Base-by-base conservation (phyloP, 169 alveolate species). In the Plasmodium gaboni region DNA sequence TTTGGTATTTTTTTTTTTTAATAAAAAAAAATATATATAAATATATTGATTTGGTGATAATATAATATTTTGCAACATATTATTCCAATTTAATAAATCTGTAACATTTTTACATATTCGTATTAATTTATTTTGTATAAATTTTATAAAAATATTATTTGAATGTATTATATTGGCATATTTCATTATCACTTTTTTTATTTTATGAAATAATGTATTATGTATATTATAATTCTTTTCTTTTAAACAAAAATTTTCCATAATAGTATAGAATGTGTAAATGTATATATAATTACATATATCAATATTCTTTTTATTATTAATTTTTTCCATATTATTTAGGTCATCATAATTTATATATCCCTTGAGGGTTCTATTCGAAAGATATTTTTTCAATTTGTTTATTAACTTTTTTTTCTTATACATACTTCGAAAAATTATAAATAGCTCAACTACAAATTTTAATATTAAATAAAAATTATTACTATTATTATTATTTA, bases 331-430 rank as follows among this genome's bases (percentile, higher is more conserved):
- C 65, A 17, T 15, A 26, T 13, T 61, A 61, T 24, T 61, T 7
- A 61, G 13, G 13, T 1, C 7, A 24, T 4, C 15, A 67, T 48
- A 74, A 9, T 64, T 61, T 19, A 59, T 17, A 51, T 65, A 57
- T 8, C 89, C 89, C 55, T 78, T 50, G 5, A 78, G 46, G 2
- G 89, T 78, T 24, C 71, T 78, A 15, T 78, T 67, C 3, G 76
- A 42, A 24, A 78, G 51, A 59, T 78, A 78, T 32, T 28, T 67
- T 65, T 78, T 28, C 13, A 78, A 48, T 59, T 65, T 78, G 10
- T 59, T 78, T 9, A 65, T 50, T 4, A 10, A 32, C 50, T 63
- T 64, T 64, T 78, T 78, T 57, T 78, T 38, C 0, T n/a, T 8
- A 65, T 64, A 78, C 61, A 78, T 22, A 6, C 6, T 12, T 50